Conservation (phyloP, 2,329 filamentous ascomycete genomes). For the Pseudogymnoascus sp. region DNA sequence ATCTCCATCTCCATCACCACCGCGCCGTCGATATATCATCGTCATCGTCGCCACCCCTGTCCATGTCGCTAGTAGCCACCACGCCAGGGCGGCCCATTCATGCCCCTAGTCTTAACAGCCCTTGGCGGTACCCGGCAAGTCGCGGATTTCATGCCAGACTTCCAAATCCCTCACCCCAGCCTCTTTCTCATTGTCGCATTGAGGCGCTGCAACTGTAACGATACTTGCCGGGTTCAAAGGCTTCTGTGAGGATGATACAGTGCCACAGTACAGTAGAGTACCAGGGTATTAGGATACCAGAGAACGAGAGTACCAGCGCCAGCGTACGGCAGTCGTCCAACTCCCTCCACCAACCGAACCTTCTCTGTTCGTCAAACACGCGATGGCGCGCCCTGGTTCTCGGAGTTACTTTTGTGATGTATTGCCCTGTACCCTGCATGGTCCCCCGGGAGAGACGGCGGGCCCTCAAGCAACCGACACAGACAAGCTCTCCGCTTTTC, state of each 20-base stretch:
- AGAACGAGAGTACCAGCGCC: neutral
- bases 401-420: conserved; percentile 8
- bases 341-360: neutral
- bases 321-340: neutral
- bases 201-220: conserved; percentile 1
- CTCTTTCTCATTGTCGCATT: neutral
- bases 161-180: neutral
- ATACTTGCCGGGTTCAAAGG: neutral
- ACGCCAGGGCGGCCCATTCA: conserved; percentile 4
- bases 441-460: neutral
- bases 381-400: neutral
- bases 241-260: neutral
- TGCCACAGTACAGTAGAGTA: conserved; percentile 4
- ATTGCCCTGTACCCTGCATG: conserved; percentile 4
- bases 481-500: conserved; percentile 9
- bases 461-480: neutral
- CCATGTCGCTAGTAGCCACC: neutral
- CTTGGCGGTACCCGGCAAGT: neutral
- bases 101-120: neutral
- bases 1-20: neutral
- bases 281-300: neutral
- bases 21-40: neutral
- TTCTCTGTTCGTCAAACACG: neutral
- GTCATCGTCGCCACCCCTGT: conserved; percentile 1
- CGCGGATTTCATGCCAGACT: neutral